phyloP scores from a whole-genome alignment of 441 rosid genomes.

The Pelargonium citronellum region DNA sequence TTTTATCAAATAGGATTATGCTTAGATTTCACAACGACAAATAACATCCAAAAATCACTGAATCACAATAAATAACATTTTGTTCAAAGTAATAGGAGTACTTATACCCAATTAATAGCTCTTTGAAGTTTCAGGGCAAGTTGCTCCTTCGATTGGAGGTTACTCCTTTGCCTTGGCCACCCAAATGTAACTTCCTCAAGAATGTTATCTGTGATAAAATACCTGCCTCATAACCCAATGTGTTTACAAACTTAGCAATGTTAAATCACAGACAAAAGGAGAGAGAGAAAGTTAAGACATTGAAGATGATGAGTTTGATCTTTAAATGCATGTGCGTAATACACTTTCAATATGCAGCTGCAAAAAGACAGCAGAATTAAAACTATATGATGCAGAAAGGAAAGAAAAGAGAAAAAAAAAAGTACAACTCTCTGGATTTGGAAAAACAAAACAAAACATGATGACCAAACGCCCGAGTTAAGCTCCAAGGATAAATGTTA shows the following conservation, averaged over 20 bases:
- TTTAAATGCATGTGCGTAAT: no score
- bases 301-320: no score
- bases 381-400: no score
- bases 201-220: conserved; percentile 75
- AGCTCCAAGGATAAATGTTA: neutral
- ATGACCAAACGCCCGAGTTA: no score
- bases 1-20: conserved; percentile 13
- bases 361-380: no score
- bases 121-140: conserved; percentile 71
- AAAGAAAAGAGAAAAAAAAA: no score
- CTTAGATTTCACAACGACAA: conserved; percentile 6
- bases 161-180: conserved; percentile 76
- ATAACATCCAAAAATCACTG: conserved; percentile 9
- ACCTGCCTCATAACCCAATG: conserved; percentile 36
- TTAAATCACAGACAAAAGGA: neutral
- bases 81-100: conserved; percentile 22
- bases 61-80: conserved; percentile 8
- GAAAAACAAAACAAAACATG: no score
- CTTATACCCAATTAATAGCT: conserved; percentile 73
- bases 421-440: no score
- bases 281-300: no score
- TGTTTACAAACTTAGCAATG: conserved; percentile 7
- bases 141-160: conserved; percentile 51
- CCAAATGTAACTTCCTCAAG: conserved; percentile 86
- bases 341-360: no score